A percentile compares a stretch with the other conserved stretches of the same genome.
Evolutionary conservation across 768 basidiomycete species (phyloP).

Genomic region (Phylloporus sp.): DNA sequence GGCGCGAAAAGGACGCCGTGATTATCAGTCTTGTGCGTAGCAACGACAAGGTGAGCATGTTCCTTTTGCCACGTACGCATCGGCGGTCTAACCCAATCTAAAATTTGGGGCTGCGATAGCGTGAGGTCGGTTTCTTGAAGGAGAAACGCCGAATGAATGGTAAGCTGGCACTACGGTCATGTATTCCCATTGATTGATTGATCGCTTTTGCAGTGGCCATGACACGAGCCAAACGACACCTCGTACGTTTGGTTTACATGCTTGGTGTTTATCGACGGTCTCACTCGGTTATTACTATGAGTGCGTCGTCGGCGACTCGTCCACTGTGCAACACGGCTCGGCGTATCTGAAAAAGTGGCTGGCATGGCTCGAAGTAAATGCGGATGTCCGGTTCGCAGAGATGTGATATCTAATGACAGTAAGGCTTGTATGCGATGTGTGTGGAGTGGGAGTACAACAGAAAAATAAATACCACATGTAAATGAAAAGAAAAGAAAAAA

Average conservation of each 20-base stretch:
- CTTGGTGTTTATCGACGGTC: neutral
- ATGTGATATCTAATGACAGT: slow-evolving; percentile 16
- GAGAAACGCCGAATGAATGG: slow-evolving; percentile 91
- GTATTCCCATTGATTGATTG: neutral
- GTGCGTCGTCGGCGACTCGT: slow-evolving; percentile 94
- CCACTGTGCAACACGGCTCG: slow-evolving; percentile 83
- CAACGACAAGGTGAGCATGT: slow-evolving; percentile 68
- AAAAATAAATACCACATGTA: slow-evolving; percentile 12
- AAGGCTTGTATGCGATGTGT: slow-evolving; percentile 2
- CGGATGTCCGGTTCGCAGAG: slow-evolving; percentile 86
- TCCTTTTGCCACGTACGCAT: neutral
- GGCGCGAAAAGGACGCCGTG: slow-evolving; percentile 91
- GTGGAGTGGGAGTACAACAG: slow-evolving; percentile 4
- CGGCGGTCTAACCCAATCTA: neutral
- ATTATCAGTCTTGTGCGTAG: slow-evolving; percentile 91
- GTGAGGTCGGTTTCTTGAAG: slow-evolving; percentile 92
- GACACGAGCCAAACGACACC: slow-evolving; percentile 86
- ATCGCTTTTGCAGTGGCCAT: slow-evolving; percentile 71
- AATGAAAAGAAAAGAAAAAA: neutral
- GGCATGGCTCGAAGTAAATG: slow-evolving; percentile 83
- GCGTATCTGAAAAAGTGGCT: slow-evolving; percentile 87
- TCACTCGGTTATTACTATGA: slow-evolving; percentile 26
- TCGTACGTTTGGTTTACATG: slow-evolving; percentile 51
- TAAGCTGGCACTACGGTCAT: slow-evolving; percentile 27
- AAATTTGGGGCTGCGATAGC: slow-evolving; percentile 35